These are phyloP conservation scores for Nepenthes gracilis DNA, from an alignment of 148 eudicot species.

Conservation along the genomic window DNA sequence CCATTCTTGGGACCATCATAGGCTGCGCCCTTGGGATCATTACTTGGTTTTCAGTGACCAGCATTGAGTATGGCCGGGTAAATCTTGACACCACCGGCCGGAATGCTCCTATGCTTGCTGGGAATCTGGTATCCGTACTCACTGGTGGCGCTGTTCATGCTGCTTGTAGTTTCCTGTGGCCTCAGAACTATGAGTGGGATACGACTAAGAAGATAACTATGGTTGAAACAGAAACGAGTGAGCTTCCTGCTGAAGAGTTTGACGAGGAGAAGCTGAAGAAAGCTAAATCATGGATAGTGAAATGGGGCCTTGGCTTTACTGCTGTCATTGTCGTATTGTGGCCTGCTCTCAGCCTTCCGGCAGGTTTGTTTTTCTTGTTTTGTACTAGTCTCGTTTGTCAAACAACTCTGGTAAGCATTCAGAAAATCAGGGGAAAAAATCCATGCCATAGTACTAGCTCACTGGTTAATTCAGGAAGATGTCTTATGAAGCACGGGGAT, in stretches of 20 bases:
- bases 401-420: too few species aligned
- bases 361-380: conserved; percentile 29
- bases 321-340: conserved; percentile 57
- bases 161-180: conserved; percentile 50
- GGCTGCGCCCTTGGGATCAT: conserved; percentile 70
- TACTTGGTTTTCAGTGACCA: conserved; percentile 65
- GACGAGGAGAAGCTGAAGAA: conserved; percentile 54
- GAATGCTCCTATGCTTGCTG: conserved; percentile 87
- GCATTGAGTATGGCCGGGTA: conserved; percentile 65
- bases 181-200: conserved; percentile 89
- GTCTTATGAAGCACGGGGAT: too few species aligned
- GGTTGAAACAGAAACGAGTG: conserved; percentile 75
- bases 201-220: conserved; percentile 73
- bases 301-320: conserved; percentile 95
- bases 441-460: too few species aligned
- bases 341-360: conserved; percentile 91
- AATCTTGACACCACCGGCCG: conserved; percentile 81
- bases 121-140: conserved; percentile 79
- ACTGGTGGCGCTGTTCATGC: conserved; percentile 82
- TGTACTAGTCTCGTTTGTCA: too few species aligned
- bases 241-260: conserved; percentile 59
- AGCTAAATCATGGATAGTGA: conserved; percentile 81
- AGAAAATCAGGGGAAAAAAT: too few species aligned
- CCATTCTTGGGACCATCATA: conserved; percentile 46
- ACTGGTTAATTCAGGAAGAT: too few species aligned